Evolutionary conservation across 768 basidiomycete species (phyloP), one percentile per base, ranked within the genome.

Genomic region (Piloderma croceum): DNA sequence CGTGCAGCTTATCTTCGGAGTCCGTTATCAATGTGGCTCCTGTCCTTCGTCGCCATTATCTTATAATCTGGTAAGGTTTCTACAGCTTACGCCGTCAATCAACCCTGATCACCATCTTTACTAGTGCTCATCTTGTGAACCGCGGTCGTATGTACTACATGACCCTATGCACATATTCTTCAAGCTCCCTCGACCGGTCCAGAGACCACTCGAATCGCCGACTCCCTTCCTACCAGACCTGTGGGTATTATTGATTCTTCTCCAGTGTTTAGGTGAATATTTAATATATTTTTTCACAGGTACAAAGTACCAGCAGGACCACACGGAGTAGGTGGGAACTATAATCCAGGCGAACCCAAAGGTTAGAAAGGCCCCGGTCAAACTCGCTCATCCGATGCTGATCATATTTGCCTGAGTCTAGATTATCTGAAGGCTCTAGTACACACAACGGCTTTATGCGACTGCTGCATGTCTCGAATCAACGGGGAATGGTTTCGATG

Each of bases 401-500:
- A 17, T 34, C 11, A 35, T 10, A 19, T 17, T 23, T 3, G 17
- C 11, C 31, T 12, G 15, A 20, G 34, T 41, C 18, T 49, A 89
- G 85, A 66, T 29, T 89, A 90, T 59, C 68, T 90, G 9, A 60
- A 60, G 12, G 57, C 64, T 24, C 67, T 92, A 13, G 51, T 69
- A 32, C 89, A 92, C 56, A 53, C 66, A 3, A 65, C 74, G 17
- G 85, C 90, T 5, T 60, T 90, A 5, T 97, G 93, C 50, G 93
- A 97, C 62, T 76, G 81, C 33, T 93, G 93, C 58, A 77, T 90
- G 69, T 74, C 71, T 19, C 74, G 71, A 36, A 93, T 96, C 39
- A 64, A 69, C n/a, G 93, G 93, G 12, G 76, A 79, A 49, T 97
- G 93, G 93, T 86, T 82, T 62, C 77, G 85, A 49, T 97, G 93